Evolutionary conservation across 1,139 yeast genomes (phyloP).

Genomic region (Debaryomycetaceae sp.): DNA sequence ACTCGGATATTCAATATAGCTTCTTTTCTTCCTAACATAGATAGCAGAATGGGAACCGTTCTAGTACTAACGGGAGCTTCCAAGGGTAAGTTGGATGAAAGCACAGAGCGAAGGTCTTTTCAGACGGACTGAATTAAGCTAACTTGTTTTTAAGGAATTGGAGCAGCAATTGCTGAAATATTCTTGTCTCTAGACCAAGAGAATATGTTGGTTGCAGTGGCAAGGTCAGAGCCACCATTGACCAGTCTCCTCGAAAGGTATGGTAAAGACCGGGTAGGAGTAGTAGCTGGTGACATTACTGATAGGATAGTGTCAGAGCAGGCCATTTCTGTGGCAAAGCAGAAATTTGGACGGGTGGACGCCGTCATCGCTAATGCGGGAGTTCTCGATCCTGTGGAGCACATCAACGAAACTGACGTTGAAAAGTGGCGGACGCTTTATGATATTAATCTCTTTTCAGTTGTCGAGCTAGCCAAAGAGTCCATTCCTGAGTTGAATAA

Average conservation of each 20-base stretch:
- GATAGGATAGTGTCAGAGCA: constrained; percentile 29
- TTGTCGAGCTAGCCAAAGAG: constrained; percentile 56
- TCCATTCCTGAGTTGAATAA: constrained; percentile 59
- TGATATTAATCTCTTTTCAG: constrained; percentile 77
- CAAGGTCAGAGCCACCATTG: constrained; percentile 56
- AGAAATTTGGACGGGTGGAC: constrained; percentile 58
- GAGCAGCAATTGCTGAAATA: constrained; percentile 61
- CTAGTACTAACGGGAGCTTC: constrained; percentile 71
- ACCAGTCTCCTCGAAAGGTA: constrained; percentile 38
- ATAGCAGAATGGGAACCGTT: constrained; percentile 6
- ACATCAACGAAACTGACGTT: constrained; percentile 47
- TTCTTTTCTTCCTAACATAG: background rate
- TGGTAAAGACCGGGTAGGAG: constrained; percentile 49
- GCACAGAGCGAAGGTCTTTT: too few relatives aligned
- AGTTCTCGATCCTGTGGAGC: constrained; percentile 72
- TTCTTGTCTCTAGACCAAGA: constrained; percentile 37
- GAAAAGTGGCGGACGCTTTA: constrained; percentile 61
- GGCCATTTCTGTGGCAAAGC: constrained; percentile 48
- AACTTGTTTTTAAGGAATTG: constrained; percentile 53
- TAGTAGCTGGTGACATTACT: constrained; percentile 67
- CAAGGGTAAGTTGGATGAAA: constrained; percentile 31
- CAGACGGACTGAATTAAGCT: background rate
- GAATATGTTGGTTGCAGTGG: constrained; percentile 63
- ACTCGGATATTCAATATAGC: background rate
- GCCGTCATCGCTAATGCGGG: constrained; percentile 88